Base-by-base conservation (phyloP, 495 filamentous ascomycete species). In the Penicillium parvum region DNA sequence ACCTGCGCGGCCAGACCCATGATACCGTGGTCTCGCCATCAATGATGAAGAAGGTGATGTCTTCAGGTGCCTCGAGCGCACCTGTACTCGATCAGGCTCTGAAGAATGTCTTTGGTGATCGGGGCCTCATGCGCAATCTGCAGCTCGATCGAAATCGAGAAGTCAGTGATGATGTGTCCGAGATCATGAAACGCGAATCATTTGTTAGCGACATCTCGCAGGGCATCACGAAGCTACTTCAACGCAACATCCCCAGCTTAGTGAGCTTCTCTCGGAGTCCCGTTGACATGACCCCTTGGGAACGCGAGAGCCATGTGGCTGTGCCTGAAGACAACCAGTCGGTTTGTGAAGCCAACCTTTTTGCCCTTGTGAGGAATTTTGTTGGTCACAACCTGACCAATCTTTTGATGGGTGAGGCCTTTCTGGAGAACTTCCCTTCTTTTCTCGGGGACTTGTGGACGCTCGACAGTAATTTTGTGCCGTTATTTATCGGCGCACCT, bases 221-320 rank as follows among this genome's bases (percentile, higher is more conserved):
- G 2, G 22, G 48, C 2, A 66, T 68, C 7, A 51, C 63, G n/a
- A 44, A 44, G 0, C 45, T 61, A 12, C 50, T 82, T 3, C 72
- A 65, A 40, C 59, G 43, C 39, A 70, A 58, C 42, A 73, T 41
- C 48, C 70, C 47, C 0, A 72, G 76, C 38, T 46, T 86, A 21
- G 75, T 84, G 18, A 77, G 74, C 5, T 83, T 81, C 47, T 70
- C 62, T 25, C 60, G 65, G n/a, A 79, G 78, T 32, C 53, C 72
- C 4, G 75, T 85, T 18, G 82, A 86, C 47, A 75, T 83, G 47
- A 65, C 65, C 40, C 61, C 58, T 0, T 85, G 82, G 82, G 82
- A 86, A 55, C 74, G 78, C 5, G 55, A 49, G 15, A 69, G 65
- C 15, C 50, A 63, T 3, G 64, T 73, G 2, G 53, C 55, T 10